phyloP scores from a whole-genome alignment of 2,329 filamentous ascomycete genomes.

The Fusarium chaquense region DNA sequence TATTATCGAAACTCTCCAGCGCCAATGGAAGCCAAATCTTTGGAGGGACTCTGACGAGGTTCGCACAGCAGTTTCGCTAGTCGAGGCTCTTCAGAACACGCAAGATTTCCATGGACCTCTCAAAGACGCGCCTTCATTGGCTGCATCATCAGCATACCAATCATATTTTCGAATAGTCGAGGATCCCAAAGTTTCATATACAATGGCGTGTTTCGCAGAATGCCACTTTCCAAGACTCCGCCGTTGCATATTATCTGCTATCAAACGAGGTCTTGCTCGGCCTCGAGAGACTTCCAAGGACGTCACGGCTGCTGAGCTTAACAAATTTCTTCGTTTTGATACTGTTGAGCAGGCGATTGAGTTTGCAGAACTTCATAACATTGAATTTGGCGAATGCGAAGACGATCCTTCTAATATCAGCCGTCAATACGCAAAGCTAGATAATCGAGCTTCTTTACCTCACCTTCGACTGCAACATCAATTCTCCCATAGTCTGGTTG shows the following conservation, averaged over 20 bases:
- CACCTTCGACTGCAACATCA: conserved; percentile 66
- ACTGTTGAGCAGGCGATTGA: conserved; percentile 73
- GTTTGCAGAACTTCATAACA: conserved; percentile 70
- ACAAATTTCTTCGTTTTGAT: conserved; percentile 74
- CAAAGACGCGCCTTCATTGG: conserved; percentile 61
- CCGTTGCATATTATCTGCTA: conserved; percentile 66
- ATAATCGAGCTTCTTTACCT: conserved; percentile 58
- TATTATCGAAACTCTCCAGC: conserved; percentile 65
- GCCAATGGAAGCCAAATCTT: conserved; percentile 67
- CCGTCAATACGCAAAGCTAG: conserved; percentile 59
- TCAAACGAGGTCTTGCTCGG: conserved; percentile 67
- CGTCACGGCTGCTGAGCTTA: conserved; percentile 67
- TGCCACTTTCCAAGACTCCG: conserved; percentile 74
- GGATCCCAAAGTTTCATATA: conserved; percentile 70
- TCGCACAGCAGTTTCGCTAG: conserved; percentile 70
- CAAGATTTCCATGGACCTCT: conserved; percentile 69
- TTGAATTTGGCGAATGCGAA: conserved; percentile 61
- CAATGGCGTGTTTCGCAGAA: conserved; percentile 77
- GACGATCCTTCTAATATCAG: conserved; percentile 53
- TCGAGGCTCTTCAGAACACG: conserved; percentile 70
- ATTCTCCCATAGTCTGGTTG: conserved; percentile 68
- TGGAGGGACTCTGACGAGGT: conserved; percentile 69
- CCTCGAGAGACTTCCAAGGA: conserved; percentile 70
- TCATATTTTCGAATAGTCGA: conserved; percentile 72
- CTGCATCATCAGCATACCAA: conserved; percentile 63